Percentiles rank a stretch among this genome's conserved stretches.
Conservation (phyloP, 1,284 basidiomycete species). For the Fomitiporia mediterranea region DNA sequence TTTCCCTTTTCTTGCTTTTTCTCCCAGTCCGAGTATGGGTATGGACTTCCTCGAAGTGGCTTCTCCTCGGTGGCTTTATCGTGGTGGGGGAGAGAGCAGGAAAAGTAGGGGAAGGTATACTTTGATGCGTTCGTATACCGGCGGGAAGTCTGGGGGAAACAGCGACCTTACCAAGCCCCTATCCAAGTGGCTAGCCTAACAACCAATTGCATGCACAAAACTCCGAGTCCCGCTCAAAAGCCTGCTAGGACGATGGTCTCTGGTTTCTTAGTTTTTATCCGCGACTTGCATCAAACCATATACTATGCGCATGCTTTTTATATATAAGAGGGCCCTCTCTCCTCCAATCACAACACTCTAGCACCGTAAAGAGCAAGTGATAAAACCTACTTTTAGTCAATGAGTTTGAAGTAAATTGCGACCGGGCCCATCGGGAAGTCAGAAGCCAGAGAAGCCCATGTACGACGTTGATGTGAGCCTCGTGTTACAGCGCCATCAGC, state of each 20-base stretch:
- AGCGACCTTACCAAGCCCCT: no score
- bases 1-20: slow-evolving; percentile 7
- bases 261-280: no score
- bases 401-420: no score
- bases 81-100: background rate
- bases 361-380: no score
- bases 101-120: background rate
- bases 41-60: background rate
- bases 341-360: no score
- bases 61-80: slow-evolving; percentile 6
- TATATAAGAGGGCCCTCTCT: no score
- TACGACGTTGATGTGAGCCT: background rate
- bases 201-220: background rate
- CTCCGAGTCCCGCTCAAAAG: background rate
- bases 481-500: slow-evolving; percentile 1
- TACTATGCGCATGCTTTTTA: no score
- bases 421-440: background rate
- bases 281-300: no score
- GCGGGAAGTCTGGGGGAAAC: background rate
- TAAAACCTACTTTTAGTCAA: background rate
- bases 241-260: no score
- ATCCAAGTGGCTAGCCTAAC: background rate
- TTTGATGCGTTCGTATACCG: background rate
- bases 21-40: slow-evolving; percentile 3
- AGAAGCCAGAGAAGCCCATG: no score